Conservation (phyloP, 1,284 basidiomycete species). For the Neonothopanus nambi region DNA sequence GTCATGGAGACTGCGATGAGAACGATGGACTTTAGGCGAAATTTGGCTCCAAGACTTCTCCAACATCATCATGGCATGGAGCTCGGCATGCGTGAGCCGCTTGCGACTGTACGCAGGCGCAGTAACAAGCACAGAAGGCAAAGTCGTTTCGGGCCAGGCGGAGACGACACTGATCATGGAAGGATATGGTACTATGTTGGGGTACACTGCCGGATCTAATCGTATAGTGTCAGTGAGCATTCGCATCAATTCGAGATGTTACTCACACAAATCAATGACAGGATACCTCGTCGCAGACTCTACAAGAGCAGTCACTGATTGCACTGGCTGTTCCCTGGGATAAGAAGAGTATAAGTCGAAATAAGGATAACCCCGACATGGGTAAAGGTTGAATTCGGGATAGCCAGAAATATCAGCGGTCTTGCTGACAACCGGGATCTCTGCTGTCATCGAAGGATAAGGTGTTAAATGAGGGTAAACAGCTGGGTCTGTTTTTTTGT, state of each 20-base stretch:
- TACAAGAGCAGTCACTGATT: background rate
- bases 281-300: constrained; percentile 27
- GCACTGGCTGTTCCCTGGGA: no score
- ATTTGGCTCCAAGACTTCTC: constrained; percentile 30
- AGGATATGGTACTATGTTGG: constrained; percentile 42
- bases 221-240: constrained; percentile 3
- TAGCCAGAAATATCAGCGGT: constrained; percentile 4
- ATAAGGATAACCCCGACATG: constrained; percentile 13
- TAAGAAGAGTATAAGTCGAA: constrained; percentile 13
- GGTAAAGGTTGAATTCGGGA: constrained; percentile 21
- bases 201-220: constrained; percentile 37
- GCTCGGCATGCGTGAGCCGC: constrained; percentile 24
- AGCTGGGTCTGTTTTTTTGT: constrained; percentile 27
- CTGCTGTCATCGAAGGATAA: constrained; percentile 1
- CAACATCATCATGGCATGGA: constrained; percentile 34
- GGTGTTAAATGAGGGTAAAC: constrained; percentile 30
- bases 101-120: background rate
- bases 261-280: constrained; percentile 33
- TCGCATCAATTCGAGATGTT: background rate
- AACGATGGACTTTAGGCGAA: constrained; percentile 17
- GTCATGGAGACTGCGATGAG: constrained; percentile 31
- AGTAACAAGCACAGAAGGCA: no score
- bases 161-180: constrained; percentile 5
- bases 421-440: background rate
- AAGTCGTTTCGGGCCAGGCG: no score